Conservation (phyloP, 345 rosid genomes). For the Firmiana major region DNA sequence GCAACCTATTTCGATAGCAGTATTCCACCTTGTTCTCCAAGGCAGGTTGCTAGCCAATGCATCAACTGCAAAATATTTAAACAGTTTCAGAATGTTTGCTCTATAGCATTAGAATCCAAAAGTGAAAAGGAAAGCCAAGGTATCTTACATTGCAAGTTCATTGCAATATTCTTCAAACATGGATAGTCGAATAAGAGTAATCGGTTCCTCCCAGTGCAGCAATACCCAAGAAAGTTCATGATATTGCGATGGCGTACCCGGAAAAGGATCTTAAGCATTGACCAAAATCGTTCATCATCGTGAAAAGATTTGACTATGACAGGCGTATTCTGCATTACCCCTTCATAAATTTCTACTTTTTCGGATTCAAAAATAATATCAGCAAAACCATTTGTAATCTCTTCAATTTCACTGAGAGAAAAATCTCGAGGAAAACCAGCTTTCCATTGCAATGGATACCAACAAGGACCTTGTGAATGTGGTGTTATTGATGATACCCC, state of each 20-base stretch:
- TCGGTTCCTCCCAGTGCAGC: conserved; percentile 32
- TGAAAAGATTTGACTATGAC: conserved; percentile 29
- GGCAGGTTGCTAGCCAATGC: conserved; percentile 29
- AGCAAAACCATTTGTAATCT: conserved; percentile 33
- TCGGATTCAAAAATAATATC: not conserved
- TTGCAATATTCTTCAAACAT: conserved; percentile 29
- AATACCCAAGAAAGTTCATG: conserved; percentile 39
- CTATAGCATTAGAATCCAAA: not conserved
- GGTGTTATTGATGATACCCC: conserved; percentile 12
- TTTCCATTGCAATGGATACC: conserved; percentile 46
- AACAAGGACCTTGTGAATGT: conserved; percentile 15
- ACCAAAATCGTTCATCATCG: conserved; percentile 40
- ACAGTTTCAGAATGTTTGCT: not conserved
- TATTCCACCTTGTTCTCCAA: conserved; percentile 51
- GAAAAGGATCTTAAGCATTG: conserved; percentile 36
- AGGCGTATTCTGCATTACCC: conserved; percentile 30
- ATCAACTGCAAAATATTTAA: conserved; percentile 22
- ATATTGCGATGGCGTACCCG: conserved; percentile 40
- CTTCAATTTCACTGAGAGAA: conserved; percentile 33
- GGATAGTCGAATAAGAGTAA: conserved; percentile 36
- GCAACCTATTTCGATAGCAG: conserved; percentile 39
- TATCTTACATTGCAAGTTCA: conserved; percentile 27
- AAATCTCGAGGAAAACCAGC: conserved; percentile 40
- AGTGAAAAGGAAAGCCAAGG: not conserved
- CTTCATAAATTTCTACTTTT: conserved; percentile 24